phyloP scores from a whole-genome alignment of 2,329 filamentous ascomycete species.

The Colletotrichum sp. region DNA sequence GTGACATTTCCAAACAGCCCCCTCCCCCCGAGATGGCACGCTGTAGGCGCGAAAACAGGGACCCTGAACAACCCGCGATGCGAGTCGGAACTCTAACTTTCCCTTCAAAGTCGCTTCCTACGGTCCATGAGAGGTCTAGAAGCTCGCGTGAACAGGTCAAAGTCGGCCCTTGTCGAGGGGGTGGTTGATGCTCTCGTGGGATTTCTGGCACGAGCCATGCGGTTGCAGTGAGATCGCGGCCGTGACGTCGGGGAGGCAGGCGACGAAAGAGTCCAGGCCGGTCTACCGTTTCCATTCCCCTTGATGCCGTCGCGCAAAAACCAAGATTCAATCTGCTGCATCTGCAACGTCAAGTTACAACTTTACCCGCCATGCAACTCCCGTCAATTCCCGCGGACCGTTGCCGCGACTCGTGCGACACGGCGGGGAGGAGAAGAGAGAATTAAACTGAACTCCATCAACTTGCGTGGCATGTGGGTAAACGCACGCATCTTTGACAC shows the following conservation, averaged over 20 bases:
- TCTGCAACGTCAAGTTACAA: not conserved
- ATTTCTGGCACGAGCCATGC: not conserved
- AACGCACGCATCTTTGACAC: not conserved
- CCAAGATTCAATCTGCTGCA: not conserved
- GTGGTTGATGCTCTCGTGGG: not conserved
- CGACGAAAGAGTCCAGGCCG: not conserved
- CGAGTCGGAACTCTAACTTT: not conserved
- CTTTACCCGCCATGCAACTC: not conserved
- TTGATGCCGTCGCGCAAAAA: not conserved
- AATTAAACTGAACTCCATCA: not conserved
- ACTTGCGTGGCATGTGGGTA: constrained; percentile 1
- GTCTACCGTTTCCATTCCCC: not conserved
- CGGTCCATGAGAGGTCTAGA: not conserved
- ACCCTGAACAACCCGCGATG: not conserved
- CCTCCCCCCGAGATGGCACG: not conserved
- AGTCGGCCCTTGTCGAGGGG: not conserved
- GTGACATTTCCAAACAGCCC: not conserved
- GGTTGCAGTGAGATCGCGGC: not conserved
- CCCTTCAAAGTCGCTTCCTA: not conserved
- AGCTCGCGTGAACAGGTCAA: not conserved
- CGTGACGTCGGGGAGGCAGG: not conserved
- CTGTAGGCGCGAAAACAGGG: not conserved
- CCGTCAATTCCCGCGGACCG: not conserved
- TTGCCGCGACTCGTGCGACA: not conserved
- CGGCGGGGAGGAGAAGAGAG: not conserved